A percentile compares a stretch with the other conserved stretches of the same genome.
Evolutionary conservation across 2,329 filamentous ascomycete genomes (phyloP).

Genomic region (Penicillium sp.): DNA sequence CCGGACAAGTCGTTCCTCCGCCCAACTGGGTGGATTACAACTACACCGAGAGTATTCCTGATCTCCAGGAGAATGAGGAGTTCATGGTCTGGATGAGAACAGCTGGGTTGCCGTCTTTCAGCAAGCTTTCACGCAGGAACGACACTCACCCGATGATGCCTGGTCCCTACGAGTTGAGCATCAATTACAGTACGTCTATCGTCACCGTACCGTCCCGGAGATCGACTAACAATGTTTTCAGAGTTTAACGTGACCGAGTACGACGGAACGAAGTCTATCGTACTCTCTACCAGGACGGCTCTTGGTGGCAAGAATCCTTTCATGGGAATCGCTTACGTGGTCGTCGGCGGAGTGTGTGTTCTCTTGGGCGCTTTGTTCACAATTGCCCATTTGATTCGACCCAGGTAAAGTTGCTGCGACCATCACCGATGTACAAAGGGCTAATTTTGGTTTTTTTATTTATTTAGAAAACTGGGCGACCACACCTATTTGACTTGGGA

Average conservation of each 20-base stretch:
- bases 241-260: slow-evolving; percentile 78
- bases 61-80: slow-evolving; percentile 72
- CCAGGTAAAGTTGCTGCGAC: slow-evolving; percentile 59
- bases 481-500: slow-evolving; percentile 99
- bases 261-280: slow-evolving; percentile 82
- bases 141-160: slow-evolving; percentile 64
- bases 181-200: slow-evolving; percentile 70
- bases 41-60: slow-evolving; percentile 67
- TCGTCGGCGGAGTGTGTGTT: slow-evolving; percentile 90
- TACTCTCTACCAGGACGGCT: slow-evolving; percentile 85
- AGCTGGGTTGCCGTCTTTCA: slow-evolving; percentile 88
- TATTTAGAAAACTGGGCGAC: slow-evolving; percentile 97
- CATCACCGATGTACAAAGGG: neutral
- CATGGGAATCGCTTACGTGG: slow-evolving; percentile 92
- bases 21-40: slow-evolving; percentile 79
- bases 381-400: slow-evolving; percentile 84
- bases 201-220: neutral
- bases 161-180: slow-evolving; percentile 74
- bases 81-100: slow-evolving; percentile 99
- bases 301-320: slow-evolving; percentile 96
- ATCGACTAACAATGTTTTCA: slow-evolving; percentile 39
- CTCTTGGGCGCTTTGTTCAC: slow-evolving; percentile 85
- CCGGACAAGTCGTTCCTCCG: slow-evolving; percentile 69
- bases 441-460: too few relatives aligned
- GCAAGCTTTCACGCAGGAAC: slow-evolving; percentile 86